These are phyloP conservation scores for Polysphondylium violaceum DNA, from an alignment of 78 protist species.

Conservation along the genomic window DNA sequence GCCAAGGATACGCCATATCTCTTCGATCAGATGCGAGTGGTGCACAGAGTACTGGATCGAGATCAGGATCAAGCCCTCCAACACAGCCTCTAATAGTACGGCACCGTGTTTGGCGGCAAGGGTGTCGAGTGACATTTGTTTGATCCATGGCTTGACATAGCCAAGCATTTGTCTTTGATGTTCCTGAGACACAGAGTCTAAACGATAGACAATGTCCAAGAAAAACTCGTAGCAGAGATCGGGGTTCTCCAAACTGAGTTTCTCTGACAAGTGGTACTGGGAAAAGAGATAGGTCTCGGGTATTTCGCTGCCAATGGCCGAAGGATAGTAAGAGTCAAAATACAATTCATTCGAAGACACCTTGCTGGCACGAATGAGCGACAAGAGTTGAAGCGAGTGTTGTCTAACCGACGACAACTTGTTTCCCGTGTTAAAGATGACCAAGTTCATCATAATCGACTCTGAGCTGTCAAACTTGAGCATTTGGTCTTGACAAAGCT, in stretches of 20 bases:
- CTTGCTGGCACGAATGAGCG: constrained; percentile 14
- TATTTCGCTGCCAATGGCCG: constrained; percentile 54
- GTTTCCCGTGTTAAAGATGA: constrained; percentile 59
- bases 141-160: constrained; percentile 71
- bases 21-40: constrained; percentile 51
- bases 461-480: constrained; percentile 41
- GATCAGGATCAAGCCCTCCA: constrained; percentile 48
- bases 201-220: constrained; percentile 57
- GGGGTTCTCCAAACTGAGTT: constrained; percentile 43
- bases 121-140: constrained; percentile 24
- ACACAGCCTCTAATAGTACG: constrained; percentile 21
- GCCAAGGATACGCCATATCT: constrained; percentile 62
- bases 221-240: constrained; percentile 69
- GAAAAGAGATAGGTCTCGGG: constrained; percentile 65
- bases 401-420: constrained; percentile 47
- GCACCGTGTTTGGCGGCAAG: constrained; percentile 12
- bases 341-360: neutral
- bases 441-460: constrained; percentile 40
- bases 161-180: constrained; percentile 71
- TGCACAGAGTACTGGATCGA: constrained; percentile 23
- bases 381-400: constrained; percentile 17
- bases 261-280: constrained; percentile 46
- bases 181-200: constrained; percentile 34
- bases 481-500: constrained; percentile 60
- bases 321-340: constrained; percentile 37